Percentiles rank a stretch among this genome's conserved stretches.
Evolutionary conservation across 1,284 basidiomycete species (phyloP).

Genomic region (Sanguinoderma infundibulare): DNA sequence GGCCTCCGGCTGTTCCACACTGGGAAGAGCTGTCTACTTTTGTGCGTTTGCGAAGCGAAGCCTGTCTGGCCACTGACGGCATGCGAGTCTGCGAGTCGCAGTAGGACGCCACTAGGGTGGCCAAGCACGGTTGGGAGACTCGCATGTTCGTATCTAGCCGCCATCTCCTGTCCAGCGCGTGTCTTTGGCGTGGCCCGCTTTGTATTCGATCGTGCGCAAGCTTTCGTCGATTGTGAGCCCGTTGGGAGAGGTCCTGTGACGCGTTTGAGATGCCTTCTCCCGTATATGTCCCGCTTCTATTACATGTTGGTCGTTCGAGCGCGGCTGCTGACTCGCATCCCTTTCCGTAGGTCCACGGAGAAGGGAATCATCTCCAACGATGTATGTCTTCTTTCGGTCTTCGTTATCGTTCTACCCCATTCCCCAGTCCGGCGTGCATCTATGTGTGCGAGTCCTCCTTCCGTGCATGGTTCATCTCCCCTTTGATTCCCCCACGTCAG

Average conservation of each 20-base stretch:
- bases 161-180: background rate
- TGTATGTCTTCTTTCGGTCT: constrained; percentile 38
- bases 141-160: background rate
- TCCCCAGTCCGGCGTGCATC: background rate
- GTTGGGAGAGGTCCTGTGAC: background rate
- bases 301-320: background rate
- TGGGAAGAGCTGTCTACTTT: background rate
- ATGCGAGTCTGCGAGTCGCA: background rate
- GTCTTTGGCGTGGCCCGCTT: background rate
- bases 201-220: background rate
- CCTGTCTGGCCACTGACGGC: background rate
- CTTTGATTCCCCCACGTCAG: background rate
- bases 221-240: background rate
- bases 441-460: background rate
- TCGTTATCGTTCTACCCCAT: background rate
- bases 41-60: background rate
- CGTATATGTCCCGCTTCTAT: constrained; percentile 1
- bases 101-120: background rate
- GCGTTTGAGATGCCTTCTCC: background rate
- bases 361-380: constrained; percentile 69
- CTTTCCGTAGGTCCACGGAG: constrained; percentile 61
- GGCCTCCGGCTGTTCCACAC: background rate
- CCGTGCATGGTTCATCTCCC: background rate
- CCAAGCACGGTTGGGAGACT: background rate
- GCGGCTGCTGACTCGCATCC: constrained; percentile 1